Evolutionary conservation across 768 basidiomycete species (phyloP).

Genomic region (Serendipita sp.): DNA sequence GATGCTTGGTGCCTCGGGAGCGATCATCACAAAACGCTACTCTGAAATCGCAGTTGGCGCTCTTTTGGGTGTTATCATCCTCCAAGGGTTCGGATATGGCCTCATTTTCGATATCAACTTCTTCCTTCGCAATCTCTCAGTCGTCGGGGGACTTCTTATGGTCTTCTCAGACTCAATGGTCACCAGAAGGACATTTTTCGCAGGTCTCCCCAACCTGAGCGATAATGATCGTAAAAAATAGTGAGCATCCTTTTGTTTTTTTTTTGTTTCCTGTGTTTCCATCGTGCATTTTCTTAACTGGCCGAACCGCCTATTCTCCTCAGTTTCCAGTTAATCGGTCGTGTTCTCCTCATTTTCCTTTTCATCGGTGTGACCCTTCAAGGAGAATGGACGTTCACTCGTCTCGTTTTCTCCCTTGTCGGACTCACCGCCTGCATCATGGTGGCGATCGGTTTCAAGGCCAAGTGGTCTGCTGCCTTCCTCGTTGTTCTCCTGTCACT

Average conservation of each 20-base stretch:
- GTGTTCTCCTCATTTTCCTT: slow-evolving; percentile 94
- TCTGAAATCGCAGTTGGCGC: slow-evolving; percentile 84
- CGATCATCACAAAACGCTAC: slow-evolving; percentile 74
- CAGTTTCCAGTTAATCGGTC: slow-evolving; percentile 94
- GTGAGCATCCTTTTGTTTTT: slow-evolving; percentile 33
- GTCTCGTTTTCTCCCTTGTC: slow-evolving; percentile 75
- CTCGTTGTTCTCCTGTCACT: slow-evolving; percentile 78
- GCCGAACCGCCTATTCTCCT: slow-evolving; percentile 30
- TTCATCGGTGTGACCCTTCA: slow-evolving; percentile 97
- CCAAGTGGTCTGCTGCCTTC: slow-evolving; percentile 96
- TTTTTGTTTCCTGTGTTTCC: not conserved
- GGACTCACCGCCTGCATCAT: slow-evolving; percentile 86
- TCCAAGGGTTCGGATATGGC: slow-evolving; percentile 96
- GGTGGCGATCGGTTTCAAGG: slow-evolving; percentile 98
- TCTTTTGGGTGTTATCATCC: slow-evolving; percentile 77
- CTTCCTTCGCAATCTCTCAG: slow-evolving; percentile 97
- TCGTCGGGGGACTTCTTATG: slow-evolving; percentile 98
- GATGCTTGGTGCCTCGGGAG: slow-evolving; percentile 73
- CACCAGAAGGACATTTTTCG: slow-evolving; percentile 73
- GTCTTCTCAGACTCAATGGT: slow-evolving; percentile 94
- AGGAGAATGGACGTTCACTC: slow-evolving; percentile 75
- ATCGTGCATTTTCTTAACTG: slow-evolving; percentile 76
- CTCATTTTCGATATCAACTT: slow-evolving; percentile 99
- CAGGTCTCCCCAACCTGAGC: slow-evolving; percentile 75
- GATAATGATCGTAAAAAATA: slow-evolving; percentile 98